These are phyloP conservation scores for Chrysosporium keratinophilum DNA, from an alignment of 2,329 filamentous ascomycete species.

Conservation along the genomic window DNA sequence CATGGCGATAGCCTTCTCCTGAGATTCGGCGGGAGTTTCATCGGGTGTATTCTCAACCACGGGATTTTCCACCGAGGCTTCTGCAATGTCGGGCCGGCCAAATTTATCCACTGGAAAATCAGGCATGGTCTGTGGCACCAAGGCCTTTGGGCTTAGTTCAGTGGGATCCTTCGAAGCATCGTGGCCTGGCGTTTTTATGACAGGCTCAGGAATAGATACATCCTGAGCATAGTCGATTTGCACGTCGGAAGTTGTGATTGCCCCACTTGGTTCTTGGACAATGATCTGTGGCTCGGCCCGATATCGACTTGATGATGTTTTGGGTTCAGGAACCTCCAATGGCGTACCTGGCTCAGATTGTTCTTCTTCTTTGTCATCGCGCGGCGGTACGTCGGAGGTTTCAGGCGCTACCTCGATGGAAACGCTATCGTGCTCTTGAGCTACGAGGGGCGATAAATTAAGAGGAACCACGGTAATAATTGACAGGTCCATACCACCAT, in stretches of 20 bases:
- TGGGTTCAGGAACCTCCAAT: no score
- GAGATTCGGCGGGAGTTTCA: not conserved
- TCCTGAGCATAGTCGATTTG: not conserved
- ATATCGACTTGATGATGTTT: no score
- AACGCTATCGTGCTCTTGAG: no score
- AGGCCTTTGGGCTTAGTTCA: not conserved
- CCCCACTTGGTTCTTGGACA: no score
- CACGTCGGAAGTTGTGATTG: not conserved
- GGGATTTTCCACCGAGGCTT: not conserved
- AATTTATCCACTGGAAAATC: not conserved
- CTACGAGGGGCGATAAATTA: no score
- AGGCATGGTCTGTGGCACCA: not conserved
- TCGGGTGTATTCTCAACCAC: not conserved
- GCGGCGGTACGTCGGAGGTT: no score
- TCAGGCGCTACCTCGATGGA: no score
- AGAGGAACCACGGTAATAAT: no score
- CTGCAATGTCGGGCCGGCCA: not conserved
- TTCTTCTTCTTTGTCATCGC: no score
- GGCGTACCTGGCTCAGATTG: no score
- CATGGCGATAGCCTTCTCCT: not conserved
- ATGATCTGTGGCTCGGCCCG: no score
- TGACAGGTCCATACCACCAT: not conserved
- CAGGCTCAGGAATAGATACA: not conserved
- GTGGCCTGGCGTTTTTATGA: not conserved
- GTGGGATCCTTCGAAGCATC: not conserved